A percentile compares a stretch with the other conserved stretches of the same genome.
Conservation (phyloP, 106 monocot genomes). For the Apostasia shenzhenica region DNA sequence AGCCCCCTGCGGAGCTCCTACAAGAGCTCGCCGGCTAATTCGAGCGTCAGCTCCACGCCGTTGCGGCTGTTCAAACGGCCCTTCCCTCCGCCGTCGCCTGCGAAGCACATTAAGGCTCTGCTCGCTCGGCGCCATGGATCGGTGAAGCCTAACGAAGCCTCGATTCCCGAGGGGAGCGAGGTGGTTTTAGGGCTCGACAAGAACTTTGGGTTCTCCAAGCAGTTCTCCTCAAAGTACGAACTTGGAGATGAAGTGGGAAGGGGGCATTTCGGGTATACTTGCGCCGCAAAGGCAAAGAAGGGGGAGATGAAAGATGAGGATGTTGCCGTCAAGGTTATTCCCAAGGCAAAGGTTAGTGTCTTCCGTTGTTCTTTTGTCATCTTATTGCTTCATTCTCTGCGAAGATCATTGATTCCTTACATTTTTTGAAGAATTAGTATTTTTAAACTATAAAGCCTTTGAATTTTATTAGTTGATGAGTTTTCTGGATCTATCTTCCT, state of each 20-base stretch:
- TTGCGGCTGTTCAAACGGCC: constrained; percentile 57
- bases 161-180: constrained; percentile 59
- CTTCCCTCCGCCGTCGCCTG: constrained; percentile 84
- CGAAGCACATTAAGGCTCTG: constrained; percentile 85
- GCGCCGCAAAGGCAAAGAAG: constrained; percentile 59
- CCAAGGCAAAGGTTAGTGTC: constrained; percentile 57
- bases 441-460: no score
- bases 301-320: constrained; percentile 77
- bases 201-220: constrained; percentile 78
- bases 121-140: constrained; percentile 69
- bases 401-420: background rate
- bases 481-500: background rate
- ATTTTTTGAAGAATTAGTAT: background rate
- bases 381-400: background rate
- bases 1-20: constrained; percentile 50
- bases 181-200: constrained; percentile 52
- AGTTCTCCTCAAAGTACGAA: constrained; percentile 64
- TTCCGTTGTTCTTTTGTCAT: background rate
- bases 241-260: constrained; percentile 80
- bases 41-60: constrained; percentile 48
- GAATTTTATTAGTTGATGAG: no score
- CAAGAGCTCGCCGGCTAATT: constrained; percentile 64
- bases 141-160: constrained; percentile 59
- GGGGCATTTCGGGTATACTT: constrained; percentile 87
- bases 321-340: constrained; percentile 85